These are phyloP conservation scores for Yamadazyma triangularis DNA, from an alignment of 1,139 yeast genomes.

Conservation along the genomic window DNA sequence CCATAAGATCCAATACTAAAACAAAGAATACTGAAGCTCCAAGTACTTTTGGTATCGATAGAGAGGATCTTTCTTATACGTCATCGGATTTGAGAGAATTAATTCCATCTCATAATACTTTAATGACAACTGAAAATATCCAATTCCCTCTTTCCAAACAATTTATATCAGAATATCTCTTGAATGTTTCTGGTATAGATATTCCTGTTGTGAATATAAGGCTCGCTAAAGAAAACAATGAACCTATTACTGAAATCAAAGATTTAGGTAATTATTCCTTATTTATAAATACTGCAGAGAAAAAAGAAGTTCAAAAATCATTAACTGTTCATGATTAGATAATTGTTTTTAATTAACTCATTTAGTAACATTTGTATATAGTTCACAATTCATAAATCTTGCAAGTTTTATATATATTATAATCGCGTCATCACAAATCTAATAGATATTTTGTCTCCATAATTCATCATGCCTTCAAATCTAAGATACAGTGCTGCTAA, in stretches of 20 bases:
- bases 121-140: constrained; percentile 11
- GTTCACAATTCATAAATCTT: constrained; percentile 2
- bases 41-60: constrained; percentile 1
- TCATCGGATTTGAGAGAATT: constrained; percentile 28
- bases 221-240: constrained; percentile 12
- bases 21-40: constrained; percentile 2
- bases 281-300: constrained; percentile 11
- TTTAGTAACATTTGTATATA: constrained; percentile 1
- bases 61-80: constrained; percentile 15
- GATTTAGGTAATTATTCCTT: constrained; percentile 28
- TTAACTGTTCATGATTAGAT: constrained; percentile 5
- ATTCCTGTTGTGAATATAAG: constrained; percentile 23
- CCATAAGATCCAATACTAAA: constrained; percentile 15
- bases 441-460: neutral
- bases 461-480: constrained; percentile 17
- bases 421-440: too few relatives aligned
- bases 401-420: constrained; percentile 3
- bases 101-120: constrained; percentile 25
- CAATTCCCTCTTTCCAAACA: constrained; percentile 27
- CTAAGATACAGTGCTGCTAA: constrained; percentile 40
- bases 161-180: constrained; percentile 19
- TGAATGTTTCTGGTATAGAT: constrained; percentile 27
- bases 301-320: constrained; percentile 5
- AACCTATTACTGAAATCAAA: constrained; percentile 17
- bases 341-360: neutral